These are phyloP conservation scores for Ascochyta viciae-villosae DNA, from an alignment of 2,329 filamentous ascomycete genomes.

Conservation along the genomic window DNA sequence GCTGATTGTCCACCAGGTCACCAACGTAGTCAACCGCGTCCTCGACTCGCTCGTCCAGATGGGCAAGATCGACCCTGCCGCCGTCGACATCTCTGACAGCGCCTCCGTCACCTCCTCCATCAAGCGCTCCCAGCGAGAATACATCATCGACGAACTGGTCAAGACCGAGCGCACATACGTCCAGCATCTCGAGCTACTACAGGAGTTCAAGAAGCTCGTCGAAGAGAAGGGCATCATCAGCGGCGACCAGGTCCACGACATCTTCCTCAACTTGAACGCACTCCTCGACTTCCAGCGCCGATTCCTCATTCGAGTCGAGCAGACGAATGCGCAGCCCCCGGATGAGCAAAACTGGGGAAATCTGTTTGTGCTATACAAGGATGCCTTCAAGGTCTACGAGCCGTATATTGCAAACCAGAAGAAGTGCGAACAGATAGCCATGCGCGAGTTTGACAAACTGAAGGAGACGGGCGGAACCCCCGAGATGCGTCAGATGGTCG, in stretches of 20 bases:
- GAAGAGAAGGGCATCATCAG: conserved; percentile 88
- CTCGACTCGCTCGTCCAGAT: conserved; percentile 83
- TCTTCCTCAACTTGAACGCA: conserved; percentile 95
- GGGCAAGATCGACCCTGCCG: conserved; percentile 66
- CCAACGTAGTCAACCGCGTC: conserved; percentile 89
- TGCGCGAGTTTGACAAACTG: conserved; percentile 87
- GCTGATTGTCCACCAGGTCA: conserved; percentile 64
- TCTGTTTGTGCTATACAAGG: conserved; percentile 85
- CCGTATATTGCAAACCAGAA: conserved; percentile 97
- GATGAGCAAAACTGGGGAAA: conserved; percentile 89
- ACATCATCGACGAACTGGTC: conserved; percentile 89
- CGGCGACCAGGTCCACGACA: conserved; percentile 89
- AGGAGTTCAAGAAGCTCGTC: conserved; percentile 87
- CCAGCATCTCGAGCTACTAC: conserved; percentile 92
- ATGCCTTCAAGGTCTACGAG: conserved; percentile 90
- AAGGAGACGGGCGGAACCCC: conserved; percentile 70
- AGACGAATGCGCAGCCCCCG: conserved; percentile 83
- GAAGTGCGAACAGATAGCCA: conserved; percentile 84
- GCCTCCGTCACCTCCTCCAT: conserved; percentile 51
- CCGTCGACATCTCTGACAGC: conserved; percentile 59
- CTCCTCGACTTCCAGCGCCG: conserved; percentile 94
- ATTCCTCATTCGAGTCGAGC: conserved; percentile 94
- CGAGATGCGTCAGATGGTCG: conserved; percentile 74
- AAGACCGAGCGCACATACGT: conserved; percentile 98
- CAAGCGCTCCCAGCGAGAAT: conserved; percentile 77